Evolutionary conservation across 177 flowering plant species (phyloP).

Genomic region (Tripterygium wilfordii): DNA sequence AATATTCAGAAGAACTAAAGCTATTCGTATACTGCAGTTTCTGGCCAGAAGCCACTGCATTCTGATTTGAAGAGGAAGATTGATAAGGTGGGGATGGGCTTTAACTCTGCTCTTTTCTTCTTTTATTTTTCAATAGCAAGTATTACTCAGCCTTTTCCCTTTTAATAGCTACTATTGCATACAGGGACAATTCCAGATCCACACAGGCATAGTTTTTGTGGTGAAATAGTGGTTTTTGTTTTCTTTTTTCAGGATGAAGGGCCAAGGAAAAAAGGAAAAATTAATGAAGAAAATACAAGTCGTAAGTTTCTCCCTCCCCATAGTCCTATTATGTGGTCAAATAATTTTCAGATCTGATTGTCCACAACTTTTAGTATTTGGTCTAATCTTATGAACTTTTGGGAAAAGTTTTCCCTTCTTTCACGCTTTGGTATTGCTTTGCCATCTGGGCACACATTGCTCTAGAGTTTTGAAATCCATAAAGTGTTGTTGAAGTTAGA

Average conservation of each 20-base stretch:
- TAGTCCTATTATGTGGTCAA: background rate
- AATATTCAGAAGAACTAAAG: slow-evolving; percentile 6
- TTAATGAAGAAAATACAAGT: slow-evolving; percentile 14
- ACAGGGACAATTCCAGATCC: too few species aligned
- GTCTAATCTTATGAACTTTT: too few species aligned
- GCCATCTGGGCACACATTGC: too few species aligned
- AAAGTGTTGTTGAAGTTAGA: too few species aligned
- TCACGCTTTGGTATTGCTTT: too few species aligned
- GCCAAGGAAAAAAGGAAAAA: slow-evolving; percentile 23
- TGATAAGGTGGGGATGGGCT: slow-evolving; percentile 11
- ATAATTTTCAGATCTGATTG: too few species aligned
- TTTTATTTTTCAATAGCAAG: background rate
- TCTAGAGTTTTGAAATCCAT: too few species aligned
- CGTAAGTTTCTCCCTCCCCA: slow-evolving; percentile 21
- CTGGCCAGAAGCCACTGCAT: slow-evolving; percentile 18
- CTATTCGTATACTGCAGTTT: slow-evolving; percentile 20
- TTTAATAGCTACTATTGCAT: background rate
- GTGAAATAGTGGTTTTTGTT: background rate
- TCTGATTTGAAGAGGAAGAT: slow-evolving; percentile 20
- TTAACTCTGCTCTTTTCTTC: background rate
- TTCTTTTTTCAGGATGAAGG: slow-evolving; percentile 26
- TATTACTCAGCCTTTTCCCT: background rate
- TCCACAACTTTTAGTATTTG: too few species aligned
- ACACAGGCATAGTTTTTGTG: background rate
- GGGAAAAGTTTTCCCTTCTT: too few species aligned